A percentile compares a stretch with the other conserved stretches of the same genome.
These are phyloP conservation scores for Flaveria brownii DNA, from an alignment of 129 eudicot species.

Conservation along the genomic window DNA sequence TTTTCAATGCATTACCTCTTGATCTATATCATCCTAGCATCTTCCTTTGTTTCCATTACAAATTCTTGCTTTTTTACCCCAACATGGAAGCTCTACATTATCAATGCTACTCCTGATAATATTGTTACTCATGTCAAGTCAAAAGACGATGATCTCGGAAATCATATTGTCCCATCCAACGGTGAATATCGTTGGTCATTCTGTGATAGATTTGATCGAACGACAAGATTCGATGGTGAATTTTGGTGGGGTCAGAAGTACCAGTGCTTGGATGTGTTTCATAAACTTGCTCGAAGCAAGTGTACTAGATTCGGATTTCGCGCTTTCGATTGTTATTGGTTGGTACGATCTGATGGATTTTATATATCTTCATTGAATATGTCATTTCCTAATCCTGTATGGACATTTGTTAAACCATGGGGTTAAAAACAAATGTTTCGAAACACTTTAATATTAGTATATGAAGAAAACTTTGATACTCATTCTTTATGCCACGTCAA, in stretches of 20 bases:
- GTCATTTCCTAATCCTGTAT: conserved; percentile 22
- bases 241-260: conserved; percentile 23
- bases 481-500: neutral
- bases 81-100: conserved; percentile 17
- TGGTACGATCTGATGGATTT: conserved; percentile 25
- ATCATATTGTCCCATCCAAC: conserved; percentile 21
- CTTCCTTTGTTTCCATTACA: conserved; percentile 13
- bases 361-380: conserved; percentile 2
- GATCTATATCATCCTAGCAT: conserved; percentile 5
- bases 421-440: neutral
- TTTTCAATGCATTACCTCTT: conserved; percentile 2
- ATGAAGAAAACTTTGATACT: neutral
- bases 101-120: conserved; percentile 17
- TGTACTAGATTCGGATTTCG: conserved; percentile 20
- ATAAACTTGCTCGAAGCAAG: conserved; percentile 9
- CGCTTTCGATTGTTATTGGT: conserved; percentile 28
- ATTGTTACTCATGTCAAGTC: conserved; percentile 15
- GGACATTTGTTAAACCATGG: conserved; percentile 26
- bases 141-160: conserved; percentile 31
- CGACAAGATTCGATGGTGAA: conserved; percentile 13
- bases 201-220: conserved; percentile 19
- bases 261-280: conserved; percentile 23
- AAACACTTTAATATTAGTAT: neutral
- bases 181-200: conserved; percentile 14
- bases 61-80: conserved; percentile 32